These are phyloP conservation scores for Saturnispora mendoncae DNA, from an alignment of 805 yeast species.

Conservation along the genomic window DNA sequence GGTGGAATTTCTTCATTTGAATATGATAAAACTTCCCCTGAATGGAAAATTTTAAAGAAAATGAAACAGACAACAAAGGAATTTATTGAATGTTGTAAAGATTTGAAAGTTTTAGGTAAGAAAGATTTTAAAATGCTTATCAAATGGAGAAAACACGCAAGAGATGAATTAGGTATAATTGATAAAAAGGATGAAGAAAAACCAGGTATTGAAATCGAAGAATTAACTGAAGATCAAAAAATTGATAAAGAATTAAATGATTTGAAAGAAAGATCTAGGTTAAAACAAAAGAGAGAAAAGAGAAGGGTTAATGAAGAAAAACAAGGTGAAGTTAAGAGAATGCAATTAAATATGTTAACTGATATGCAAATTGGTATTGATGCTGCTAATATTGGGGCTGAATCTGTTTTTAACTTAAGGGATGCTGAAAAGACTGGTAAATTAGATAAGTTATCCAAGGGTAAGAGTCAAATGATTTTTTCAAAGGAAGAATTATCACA, in stretches of 20 bases:
- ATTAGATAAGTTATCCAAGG: conserved; percentile 61
- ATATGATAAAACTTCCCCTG: conserved; percentile 54
- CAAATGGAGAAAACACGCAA: conserved; percentile 82
- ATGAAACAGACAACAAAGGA: conserved; percentile 74
- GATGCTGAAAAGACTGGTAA: conserved; percentile 86
- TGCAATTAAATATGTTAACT: conserved; percentile 94
- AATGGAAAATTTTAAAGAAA: conserved; percentile 63
- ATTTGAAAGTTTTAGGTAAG: conserved; percentile 87
- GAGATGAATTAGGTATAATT: conserved; percentile 65
- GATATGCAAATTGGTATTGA: conserved; percentile 91
- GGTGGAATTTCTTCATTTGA: conserved; percentile 65
- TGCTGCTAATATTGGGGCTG: conserved; percentile 73
- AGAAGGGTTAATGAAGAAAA: conserved; percentile 73
- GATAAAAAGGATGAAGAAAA: conserved; percentile 42
- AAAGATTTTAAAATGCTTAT: conserved; percentile 82
- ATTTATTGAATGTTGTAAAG: conserved; percentile 74
- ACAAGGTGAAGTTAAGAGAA: conserved; percentile 79
- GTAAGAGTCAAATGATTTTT: conserved; percentile 61
- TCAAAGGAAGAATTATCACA: conserved; percentile 35
- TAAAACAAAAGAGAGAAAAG: conserved; percentile 68
- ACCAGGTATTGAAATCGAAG: conserved; percentile 54
- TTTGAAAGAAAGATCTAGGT: conserved; percentile 62
- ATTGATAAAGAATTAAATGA: conserved; percentile 77
- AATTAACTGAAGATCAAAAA: conserved; percentile 77
- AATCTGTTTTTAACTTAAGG: conserved; percentile 71